phyloP scores from a whole-genome alignment of 768 basidiomycete genomes.

The Trametes elegans region DNA sequence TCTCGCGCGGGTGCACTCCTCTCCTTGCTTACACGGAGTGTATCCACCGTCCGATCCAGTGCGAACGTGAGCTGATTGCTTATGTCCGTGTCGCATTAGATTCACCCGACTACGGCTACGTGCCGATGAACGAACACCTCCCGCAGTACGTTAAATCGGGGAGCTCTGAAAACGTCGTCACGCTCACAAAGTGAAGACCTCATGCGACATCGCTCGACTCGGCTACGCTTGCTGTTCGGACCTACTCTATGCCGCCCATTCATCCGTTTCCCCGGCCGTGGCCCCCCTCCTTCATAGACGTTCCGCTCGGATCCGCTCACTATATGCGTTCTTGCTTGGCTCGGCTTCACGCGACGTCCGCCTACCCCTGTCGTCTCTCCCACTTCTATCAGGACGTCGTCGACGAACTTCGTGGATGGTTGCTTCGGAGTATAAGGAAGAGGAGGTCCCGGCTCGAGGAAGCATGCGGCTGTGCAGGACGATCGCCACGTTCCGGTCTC shows the following conservation, averaged over 20 bases:
- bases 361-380: background rate
- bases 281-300: constrained; percentile 6
- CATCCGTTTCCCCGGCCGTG: background rate
- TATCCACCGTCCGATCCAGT: constrained; percentile 3
- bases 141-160: constrained; percentile 32
- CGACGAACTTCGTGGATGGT: constrained; percentile 8
- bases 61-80: constrained; percentile 13
- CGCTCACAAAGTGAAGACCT: background rate
- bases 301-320: constrained; percentile 6
- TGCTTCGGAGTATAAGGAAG: background rate
- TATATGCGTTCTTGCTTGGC: constrained; percentile 16
- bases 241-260: constrained; percentile 1
- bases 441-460: background rate
- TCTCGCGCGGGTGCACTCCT: constrained; percentile 6
- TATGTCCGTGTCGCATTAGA: constrained; percentile 48
- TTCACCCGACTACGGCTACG: constrained; percentile 85
- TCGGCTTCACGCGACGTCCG: constrained; percentile 4
- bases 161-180: constrained; percentile 19
- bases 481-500: constrained; percentile 1
- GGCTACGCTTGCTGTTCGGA: background rate
- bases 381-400: constrained; percentile 6
- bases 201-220: background rate
- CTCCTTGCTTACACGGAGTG: constrained; percentile 7
- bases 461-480: constrained; percentile 8
- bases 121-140: constrained; percentile 77